Conservation (phyloP, 2,329 filamentous ascomycete genomes). For the Aspergillus floridensis region DNA sequence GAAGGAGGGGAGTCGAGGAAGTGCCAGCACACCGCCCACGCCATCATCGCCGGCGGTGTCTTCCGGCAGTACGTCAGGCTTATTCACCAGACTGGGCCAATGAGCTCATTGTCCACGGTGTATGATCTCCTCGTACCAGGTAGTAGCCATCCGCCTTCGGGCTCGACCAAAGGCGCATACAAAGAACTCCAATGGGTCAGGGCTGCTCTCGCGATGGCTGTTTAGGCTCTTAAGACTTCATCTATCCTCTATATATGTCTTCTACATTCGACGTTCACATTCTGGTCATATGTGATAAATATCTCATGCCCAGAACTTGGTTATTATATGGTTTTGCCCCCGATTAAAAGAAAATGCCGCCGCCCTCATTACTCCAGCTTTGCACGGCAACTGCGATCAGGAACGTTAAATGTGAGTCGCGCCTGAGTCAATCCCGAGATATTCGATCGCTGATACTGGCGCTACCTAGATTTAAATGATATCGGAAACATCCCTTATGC, state of each 20-base stretch:
- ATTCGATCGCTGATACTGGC: not conserved
- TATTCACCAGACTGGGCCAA: not conserved
- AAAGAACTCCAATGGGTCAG: not conserved
- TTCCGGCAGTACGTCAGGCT: not conserved
- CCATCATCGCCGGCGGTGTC: not conserved
- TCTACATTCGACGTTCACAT: conserved; percentile 4
- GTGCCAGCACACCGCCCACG: not conserved
- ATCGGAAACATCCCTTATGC: conserved; percentile 70
- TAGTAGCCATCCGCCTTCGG: no score
- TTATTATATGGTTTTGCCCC: conserved; percentile 16
- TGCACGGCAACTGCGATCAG: conserved; percentile 37
- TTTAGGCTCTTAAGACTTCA: not conserved
- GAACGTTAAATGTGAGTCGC: conserved; percentile 36
- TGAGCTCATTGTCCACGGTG: not conserved
- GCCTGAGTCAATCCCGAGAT: not conserved
- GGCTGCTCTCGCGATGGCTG: not conserved
- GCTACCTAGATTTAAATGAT: conserved; percentile 57
- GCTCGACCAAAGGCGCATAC: conserved; percentile 3
- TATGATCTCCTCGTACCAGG: no score
- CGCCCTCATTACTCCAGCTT: conserved; percentile 36
- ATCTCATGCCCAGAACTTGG: conserved; percentile 17
- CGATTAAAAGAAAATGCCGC: conserved; percentile 28
- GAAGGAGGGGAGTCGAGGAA: not conserved
- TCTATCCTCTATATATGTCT: conserved; percentile 5
- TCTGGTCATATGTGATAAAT: conserved; percentile 14